A percentile compares a stretch with the other conserved stretches of the same genome.
Evolutionary conservation across 1,139 yeast genomes (phyloP).

Genomic region (Lodderomyces orthopsilosis): DNA sequence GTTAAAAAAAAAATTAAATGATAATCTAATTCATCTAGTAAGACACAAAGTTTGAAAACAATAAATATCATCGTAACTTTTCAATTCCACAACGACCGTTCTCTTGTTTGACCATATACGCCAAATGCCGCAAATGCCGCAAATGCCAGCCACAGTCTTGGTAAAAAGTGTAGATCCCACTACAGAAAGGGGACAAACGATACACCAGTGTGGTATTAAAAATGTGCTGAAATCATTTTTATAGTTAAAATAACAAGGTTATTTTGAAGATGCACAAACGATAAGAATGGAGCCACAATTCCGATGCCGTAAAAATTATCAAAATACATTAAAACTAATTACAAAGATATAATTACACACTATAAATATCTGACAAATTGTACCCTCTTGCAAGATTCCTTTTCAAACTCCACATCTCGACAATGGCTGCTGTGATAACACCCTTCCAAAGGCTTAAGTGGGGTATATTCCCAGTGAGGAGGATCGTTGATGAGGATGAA

Average conservation of each 20-base stretch:
- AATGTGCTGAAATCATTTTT: too few relatives aligned
- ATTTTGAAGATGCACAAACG: neutral
- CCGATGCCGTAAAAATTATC: neutral
- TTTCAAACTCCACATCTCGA: too few relatives aligned
- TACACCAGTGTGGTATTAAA: too few relatives aligned
- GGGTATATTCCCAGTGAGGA: slow-evolving; percentile 48
- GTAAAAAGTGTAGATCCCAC: too few relatives aligned
- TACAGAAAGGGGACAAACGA: too few relatives aligned
- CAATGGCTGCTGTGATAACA: slow-evolving; percentile 8
- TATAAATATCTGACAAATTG: neutral
- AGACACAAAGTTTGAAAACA: neutral
- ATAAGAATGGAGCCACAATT: neutral
- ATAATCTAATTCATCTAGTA: neutral
- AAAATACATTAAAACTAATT: neutral
- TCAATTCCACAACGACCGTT: too few relatives aligned
- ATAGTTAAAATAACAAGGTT: neutral
- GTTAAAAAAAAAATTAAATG: neutral
- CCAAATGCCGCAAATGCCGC: too few relatives aligned
- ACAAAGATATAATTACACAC: neutral
- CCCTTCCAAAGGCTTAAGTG: slow-evolving; percentile 32
- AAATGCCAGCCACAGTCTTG: too few relatives aligned
- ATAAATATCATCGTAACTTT: too few relatives aligned
- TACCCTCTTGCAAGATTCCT: neutral
- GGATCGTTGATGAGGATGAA: slow-evolving; percentile 39
- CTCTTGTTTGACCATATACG: too few relatives aligned